Base-by-base conservation (phyloP, 495 filamentous ascomycete genomes). In the Lophiotrema nucula region DNA sequence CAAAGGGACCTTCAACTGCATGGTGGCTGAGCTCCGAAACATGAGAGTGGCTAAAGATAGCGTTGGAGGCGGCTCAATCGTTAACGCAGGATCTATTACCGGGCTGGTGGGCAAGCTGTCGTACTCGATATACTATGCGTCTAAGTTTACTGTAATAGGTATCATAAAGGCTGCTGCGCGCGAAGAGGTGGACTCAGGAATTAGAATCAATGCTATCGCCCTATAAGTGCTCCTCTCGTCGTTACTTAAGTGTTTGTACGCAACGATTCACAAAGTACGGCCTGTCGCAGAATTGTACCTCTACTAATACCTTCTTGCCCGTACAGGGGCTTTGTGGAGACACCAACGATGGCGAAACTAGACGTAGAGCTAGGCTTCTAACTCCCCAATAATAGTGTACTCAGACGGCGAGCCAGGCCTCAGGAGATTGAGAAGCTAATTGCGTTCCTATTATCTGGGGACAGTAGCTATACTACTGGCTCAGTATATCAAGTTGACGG, bases 41-140 rank as follows among this genome's bases (percentile, higher is more conserved):
- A 62, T 62, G 49, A 54, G 58, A 28, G 41, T 25, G 6, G 57
- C 49, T 1, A 43, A 47, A 31, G 22, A 11, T 19, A 44, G 41
- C 13, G 31, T 47, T 4, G 27, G 47, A 19, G 57, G 47, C 8
- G 62, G 56, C 11, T 50, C 42, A 22, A 84, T 87, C 63, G 83
- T 87, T 18, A 83, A 81, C 69, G 81, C 80, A 24, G 69, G 77
- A 12, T 80, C 77, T 46, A 73, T 81, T 23, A 75, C 78, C 25
- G 84, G 83, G 0, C 38, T 84, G 11, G 71, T 70, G 31, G n/a
- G n/a, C n/a, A 47, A 72, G 62, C 50, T 74, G 8, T 71, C 73
- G 21, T 69, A 73, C 66, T 74, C 73, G 3, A 77, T 80, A 21
- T 86, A 87, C 67, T 73, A 71, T 47, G 75, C 82, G n/a, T 81